Evolutionary conservation across 805 yeast genomes (phyloP), one percentile per base, ranked within the genome.

Genomic region (Torulaspora indica): DNA sequence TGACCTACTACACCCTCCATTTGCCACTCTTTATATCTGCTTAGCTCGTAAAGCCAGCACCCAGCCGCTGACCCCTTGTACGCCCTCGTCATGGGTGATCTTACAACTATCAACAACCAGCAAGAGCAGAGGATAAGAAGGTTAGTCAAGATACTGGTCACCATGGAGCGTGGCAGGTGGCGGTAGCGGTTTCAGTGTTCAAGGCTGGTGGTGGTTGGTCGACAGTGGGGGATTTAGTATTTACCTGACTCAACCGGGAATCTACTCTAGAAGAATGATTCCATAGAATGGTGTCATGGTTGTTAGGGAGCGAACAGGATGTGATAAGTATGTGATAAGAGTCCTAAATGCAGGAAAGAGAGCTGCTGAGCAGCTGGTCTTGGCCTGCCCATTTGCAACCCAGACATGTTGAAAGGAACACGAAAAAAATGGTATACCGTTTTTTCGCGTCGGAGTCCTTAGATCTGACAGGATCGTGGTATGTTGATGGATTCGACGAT

Each of bases 351-450:
- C n/a, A n/a, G n/a, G n/a, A n/a, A n/a, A n/a, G n/a, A n/a, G n/a
- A n/a, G n/a, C n/a, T n/a, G n/a, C n/a, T n/a, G n/a, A 20, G 22
- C 22, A 20, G 22, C 22, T 20, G 5, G n/a, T n/a, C n/a, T n/a
- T n/a, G n/a, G n/a, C n/a, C n/a, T n/a, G n/a, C n/a, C n/a, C n/a
- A 9, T 8, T 12, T 25, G 28, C 49, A 40, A 47, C 50, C 50
- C 50, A 47, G 47, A 47, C 50, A 47, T 41, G 41, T 37, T 47
- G 13, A 28, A 35, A 15, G 17, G 30, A 31, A 47, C 42, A 38
- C 42, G 42, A 30, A 23, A 33, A 30, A 20, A 10, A 29, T 32
- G 27, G 37, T 13, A 23, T 34, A 30, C 31, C 35, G 36, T 30
- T 38, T 38, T 38, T 32, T 38, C 42, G 42, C 42, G 42, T 38